Conservation (phyloP, 1,284 basidiomycete genomes). For the Rhodotorula sp. region DNA sequence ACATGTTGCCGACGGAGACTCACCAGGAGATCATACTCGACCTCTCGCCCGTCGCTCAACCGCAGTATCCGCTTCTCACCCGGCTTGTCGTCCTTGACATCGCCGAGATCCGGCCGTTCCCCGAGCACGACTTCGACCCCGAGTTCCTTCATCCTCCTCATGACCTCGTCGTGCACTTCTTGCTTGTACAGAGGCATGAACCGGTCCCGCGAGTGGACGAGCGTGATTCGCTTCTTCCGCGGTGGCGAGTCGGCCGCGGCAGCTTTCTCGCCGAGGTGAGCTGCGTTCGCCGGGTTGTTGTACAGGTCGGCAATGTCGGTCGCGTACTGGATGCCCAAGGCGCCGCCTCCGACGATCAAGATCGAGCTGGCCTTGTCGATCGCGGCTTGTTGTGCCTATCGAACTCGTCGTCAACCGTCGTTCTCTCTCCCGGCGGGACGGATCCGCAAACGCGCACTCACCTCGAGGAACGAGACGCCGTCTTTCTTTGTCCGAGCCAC, state of each 20-base stretch:
- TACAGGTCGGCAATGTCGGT: slow-evolving; percentile 64
- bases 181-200: slow-evolving; percentile 63
- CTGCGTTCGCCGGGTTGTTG: slow-evolving; percentile 48
- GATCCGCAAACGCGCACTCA: neutral
- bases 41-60: slow-evolving; percentile 57
- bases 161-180: slow-evolving; percentile 55
- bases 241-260: slow-evolving; percentile 1
- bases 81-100: slow-evolving; percentile 24
- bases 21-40: slow-evolving; percentile 64
- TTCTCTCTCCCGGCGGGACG: too few species aligned
- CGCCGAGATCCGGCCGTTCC: slow-evolving; percentile 51
- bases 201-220: slow-evolving; percentile 64
- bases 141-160: slow-evolving; percentile 48
- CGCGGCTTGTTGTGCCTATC: slow-evolving; percentile 43
- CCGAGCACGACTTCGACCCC: slow-evolving; percentile 52
- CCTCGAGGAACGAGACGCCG: slow-evolving; percentile 37
- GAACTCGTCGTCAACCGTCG: neutral
- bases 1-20: too few species aligned
- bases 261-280: slow-evolving; percentile 11
- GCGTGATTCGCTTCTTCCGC: slow-evolving; percentile 55
- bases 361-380: slow-evolving; percentile 50
- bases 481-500: slow-evolving; percentile 46
- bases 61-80: slow-evolving; percentile 14
- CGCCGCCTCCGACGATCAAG: slow-evolving; percentile 55
- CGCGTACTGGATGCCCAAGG: slow-evolving; percentile 61